Conservation (phyloP, 2,329 filamentous ascomycete species). For the Fusarium newnesense region DNA sequence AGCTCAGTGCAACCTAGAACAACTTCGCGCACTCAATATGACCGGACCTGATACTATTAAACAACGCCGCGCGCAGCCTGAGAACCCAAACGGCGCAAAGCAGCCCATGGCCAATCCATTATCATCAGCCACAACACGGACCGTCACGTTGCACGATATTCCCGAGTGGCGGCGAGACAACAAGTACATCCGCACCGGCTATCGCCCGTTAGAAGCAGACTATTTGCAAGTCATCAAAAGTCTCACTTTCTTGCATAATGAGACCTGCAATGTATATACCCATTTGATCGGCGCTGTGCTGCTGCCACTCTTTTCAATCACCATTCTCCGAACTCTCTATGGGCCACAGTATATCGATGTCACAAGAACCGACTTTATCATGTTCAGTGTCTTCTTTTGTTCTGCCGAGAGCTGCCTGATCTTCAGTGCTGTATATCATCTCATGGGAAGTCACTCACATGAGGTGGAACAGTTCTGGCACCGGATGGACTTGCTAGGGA, state of each 20-base stretch:
- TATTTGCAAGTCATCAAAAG: not conserved
- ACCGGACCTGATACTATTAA: not conserved
- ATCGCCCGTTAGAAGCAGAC: not conserved
- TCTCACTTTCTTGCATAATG: conserved; percentile 1
- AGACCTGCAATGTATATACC: not conserved
- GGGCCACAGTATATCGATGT: not conserved
- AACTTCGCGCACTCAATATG: not conserved
- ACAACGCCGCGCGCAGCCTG: not conserved
- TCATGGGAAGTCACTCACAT: not conserved
- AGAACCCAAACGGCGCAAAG: not conserved
- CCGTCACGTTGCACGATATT: not conserved
- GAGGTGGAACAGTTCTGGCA: not conserved
- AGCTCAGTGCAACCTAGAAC: not conserved
- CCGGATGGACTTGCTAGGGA: not conserved
- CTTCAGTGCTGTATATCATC: not conserved
- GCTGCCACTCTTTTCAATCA: not conserved
- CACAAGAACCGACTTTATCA: not conserved
- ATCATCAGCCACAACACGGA: not conserved
- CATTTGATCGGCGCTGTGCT: not conserved
- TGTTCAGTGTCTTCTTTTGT: not conserved
- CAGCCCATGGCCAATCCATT: not conserved
- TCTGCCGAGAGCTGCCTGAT: not conserved
- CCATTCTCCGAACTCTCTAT: not conserved
- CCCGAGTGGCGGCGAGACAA: not conserved
- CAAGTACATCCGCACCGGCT: not conserved